Conservation (phyloP, 257 asterid species). For the Gardenia jasminoides region DNA sequence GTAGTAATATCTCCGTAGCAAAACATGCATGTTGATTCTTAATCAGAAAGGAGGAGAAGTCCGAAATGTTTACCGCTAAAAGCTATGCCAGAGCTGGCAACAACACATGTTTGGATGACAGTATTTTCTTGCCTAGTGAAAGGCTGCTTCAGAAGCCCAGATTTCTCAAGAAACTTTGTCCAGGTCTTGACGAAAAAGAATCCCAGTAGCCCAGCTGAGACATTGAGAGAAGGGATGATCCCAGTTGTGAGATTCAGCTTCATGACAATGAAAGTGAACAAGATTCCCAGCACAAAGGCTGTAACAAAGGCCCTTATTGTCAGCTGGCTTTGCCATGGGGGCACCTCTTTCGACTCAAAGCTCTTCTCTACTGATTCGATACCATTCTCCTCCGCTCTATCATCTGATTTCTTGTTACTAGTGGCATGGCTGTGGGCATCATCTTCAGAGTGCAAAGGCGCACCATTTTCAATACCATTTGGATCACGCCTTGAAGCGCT, state of each 20-base stretch:
- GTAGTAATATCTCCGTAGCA: not conserved
- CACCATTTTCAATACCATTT: constrained; percentile 1
- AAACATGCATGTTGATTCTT: not conserved
- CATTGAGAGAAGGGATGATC: constrained; percentile 86
- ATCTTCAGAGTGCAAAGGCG: not conserved
- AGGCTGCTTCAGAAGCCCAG: constrained; percentile 71
- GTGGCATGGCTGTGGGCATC: not conserved
- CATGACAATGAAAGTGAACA: constrained; percentile 91
- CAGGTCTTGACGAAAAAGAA: constrained; percentile 87
- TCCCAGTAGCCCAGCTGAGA: constrained; percentile 89
- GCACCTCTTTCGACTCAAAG: constrained; percentile 74
- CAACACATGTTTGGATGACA: constrained; percentile 92
- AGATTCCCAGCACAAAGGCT: constrained; percentile 53
- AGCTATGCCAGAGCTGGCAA: constrained; percentile 95
- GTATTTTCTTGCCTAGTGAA: constrained; percentile 92
- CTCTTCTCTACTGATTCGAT: constrained; percentile 55
- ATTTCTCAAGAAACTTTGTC: constrained; percentile 66
- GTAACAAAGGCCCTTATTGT: constrained; percentile 75
- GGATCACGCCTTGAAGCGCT: constrained; percentile 17
- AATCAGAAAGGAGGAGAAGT: not conserved
- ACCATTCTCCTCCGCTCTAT: constrained; percentile 18
- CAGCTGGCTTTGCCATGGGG: constrained; percentile 81
- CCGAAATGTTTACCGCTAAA: constrained; percentile 63
- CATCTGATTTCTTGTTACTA: constrained; percentile 20
- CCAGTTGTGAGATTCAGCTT: constrained; percentile 90